Percentiles rank a stretch among this genome's conserved stretches.
Conservation (phyloP, 176 grass and related monocot species). For the Carex cristatella region DNA sequence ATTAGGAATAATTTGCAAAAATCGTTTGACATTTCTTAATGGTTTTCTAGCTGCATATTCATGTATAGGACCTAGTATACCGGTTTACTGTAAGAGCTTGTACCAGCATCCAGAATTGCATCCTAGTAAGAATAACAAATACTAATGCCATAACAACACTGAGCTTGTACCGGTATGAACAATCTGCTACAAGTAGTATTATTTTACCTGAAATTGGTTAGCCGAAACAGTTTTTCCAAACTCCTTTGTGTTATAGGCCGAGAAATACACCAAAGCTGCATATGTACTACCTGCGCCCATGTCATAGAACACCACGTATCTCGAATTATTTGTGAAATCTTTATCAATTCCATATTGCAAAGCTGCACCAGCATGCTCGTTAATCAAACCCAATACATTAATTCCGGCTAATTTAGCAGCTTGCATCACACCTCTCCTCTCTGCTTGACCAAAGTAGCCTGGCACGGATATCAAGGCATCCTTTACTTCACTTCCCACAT, state of each 20-base stretch:
- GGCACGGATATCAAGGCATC: conserved; percentile 87
- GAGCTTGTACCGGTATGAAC: neutral
- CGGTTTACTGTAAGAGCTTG: neutral
- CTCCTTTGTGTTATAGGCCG: conserved; percentile 75
- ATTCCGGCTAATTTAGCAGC: conserved; percentile 81
- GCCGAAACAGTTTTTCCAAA: conserved; percentile 69
- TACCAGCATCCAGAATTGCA: neutral
- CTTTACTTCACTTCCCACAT: conserved; percentile 60
- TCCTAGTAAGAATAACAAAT: neutral
- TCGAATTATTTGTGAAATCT: conserved; percentile 75
- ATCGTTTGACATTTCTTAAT: neutral
- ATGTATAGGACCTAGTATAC: neutral
- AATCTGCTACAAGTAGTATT: neutral
- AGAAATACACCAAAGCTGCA: conserved; percentile 84
- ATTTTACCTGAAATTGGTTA: conserved; percentile 84
- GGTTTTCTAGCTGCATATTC: neutral
- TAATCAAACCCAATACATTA: conserved; percentile 84
- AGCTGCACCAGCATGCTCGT: conserved; percentile 91
- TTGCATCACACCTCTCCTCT: conserved; percentile 68
- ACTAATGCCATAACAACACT: neutral
- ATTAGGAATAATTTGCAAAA: neutral
- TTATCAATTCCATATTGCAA: conserved; percentile 99
- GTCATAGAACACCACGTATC: conserved; percentile 90
- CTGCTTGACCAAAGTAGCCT: conserved; percentile 78
- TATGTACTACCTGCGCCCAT: conserved; percentile 96